Evolutionary conservation across 2,329 filamentous ascomycete species (phyloP).

Genomic region (Sporothrix brunneoviolacea): DNA sequence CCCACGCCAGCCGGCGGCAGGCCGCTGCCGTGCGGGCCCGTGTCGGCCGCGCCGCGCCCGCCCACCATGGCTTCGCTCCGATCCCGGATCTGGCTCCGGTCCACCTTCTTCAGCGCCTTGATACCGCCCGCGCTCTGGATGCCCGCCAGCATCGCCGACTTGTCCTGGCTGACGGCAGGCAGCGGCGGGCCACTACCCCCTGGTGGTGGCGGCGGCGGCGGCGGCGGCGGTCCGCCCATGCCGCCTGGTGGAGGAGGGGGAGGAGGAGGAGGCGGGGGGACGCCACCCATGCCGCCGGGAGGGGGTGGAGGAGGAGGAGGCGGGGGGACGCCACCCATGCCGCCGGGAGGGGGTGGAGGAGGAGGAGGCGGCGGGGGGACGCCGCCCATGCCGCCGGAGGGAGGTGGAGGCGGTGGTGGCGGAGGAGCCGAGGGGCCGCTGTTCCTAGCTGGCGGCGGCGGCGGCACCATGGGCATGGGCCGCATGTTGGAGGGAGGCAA

Average conservation of each 20-base stretch:
- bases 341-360: conserved; percentile 32
- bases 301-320: conserved; percentile 31
- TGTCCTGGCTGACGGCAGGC: conserved; percentile 38
- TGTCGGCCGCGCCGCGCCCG: conserved; percentile 32
- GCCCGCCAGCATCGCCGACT: conserved; percentile 58
- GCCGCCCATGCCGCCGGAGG: conserved; percentile 25
- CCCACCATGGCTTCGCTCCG: conserved; percentile 60
- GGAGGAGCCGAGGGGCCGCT: conserved; percentile 26
- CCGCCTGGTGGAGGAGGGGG: conserved; percentile 23
- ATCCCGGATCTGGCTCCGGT: conserved; percentile 62
- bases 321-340: conserved; percentile 27
- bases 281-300: conserved; percentile 28
- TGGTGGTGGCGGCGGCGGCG: conserved; percentile 37
- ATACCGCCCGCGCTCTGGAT: conserved; percentile 66
- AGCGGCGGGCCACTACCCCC: conserved; percentile 38
- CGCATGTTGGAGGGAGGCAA: conserved; percentile 46
- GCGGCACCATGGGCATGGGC: conserved; percentile 47
- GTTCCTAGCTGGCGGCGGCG: conserved; percentile 29
- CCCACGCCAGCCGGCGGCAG: conserved; percentile 58
- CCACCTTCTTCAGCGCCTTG: conserved; percentile 67
- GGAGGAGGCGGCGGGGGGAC: conserved; percentile 41
- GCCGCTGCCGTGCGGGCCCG: conserved; percentile 47
- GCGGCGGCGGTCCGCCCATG: conserved; percentile 38
- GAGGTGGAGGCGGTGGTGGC: conserved; percentile 21
- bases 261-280: conserved; percentile 41